phyloP scores from a whole-genome alignment of 345 rosid genomes.

The Durio zibethinus region DNA sequence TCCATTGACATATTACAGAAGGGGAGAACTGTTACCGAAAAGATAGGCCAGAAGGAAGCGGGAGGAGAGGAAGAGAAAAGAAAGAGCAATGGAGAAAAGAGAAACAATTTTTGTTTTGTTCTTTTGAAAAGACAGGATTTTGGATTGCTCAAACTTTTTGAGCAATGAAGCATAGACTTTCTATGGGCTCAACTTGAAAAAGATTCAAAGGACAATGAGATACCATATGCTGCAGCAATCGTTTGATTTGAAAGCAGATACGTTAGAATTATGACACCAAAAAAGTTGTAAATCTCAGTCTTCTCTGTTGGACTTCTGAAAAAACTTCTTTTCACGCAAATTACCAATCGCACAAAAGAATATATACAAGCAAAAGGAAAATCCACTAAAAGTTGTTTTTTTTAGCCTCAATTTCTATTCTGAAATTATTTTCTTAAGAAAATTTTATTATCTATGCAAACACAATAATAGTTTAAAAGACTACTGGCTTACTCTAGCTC shows the following conservation, averaged over 20 bases:
- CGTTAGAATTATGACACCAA: not conserved
- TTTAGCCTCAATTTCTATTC: not conserved
- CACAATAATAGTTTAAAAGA: not conserved
- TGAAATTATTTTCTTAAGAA: not conserved
- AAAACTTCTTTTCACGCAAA: not conserved
- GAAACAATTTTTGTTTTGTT: not conserved
- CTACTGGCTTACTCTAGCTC: not conserved
- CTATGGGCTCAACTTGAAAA: not conserved
- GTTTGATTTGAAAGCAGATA: slow-evolving; percentile 7
- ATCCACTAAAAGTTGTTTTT: not conserved
- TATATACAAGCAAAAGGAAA: not conserved
- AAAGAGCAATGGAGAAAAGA: not conserved
- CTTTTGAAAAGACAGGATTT: not conserved
- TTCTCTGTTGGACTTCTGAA: not conserved
- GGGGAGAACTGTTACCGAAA: not conserved
- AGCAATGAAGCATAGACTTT: not conserved
- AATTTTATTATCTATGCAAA: not conserved
- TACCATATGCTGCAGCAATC: not conserved
- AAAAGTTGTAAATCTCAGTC: not conserved
- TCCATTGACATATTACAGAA: not conserved
- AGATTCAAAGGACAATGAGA: not conserved
- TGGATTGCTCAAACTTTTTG: not conserved
- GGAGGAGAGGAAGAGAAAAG: not conserved
- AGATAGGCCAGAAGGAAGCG: not conserved
- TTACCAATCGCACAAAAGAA: not conserved